Conservation (phyloP, 2,329 filamentous ascomycete genomes). For the Hansfordia pulvinata region DNA sequence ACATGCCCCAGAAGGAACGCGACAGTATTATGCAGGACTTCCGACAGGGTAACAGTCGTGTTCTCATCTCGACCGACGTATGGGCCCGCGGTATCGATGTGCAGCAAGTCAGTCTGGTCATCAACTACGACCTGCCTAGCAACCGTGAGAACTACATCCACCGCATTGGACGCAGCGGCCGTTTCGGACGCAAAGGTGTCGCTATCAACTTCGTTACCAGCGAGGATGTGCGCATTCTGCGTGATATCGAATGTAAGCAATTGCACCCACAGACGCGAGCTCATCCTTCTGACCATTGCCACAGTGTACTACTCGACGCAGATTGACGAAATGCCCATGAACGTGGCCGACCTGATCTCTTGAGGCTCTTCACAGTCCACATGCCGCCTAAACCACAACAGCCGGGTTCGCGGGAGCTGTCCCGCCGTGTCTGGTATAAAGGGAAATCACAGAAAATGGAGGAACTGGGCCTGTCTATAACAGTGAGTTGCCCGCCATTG, state of each 20-base stretch:
- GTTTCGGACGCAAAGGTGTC: slow-evolving; percentile 95
- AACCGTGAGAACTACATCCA: slow-evolving; percentile 99
- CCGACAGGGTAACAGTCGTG: slow-evolving; percentile 87
- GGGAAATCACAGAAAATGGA: slow-evolving; percentile 6
- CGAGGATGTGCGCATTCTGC: slow-evolving; percentile 91
- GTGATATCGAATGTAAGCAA: slow-evolving; percentile 80
- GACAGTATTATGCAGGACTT: slow-evolving; percentile 99
- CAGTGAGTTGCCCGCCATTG: slow-evolving; percentile 9
- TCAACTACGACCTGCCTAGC: slow-evolving; percentile 96
- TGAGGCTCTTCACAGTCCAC: slow-evolving; percentile 16
- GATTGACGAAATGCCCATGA: slow-evolving; percentile 99
- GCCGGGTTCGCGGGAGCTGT: background rate
- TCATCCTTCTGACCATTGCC: slow-evolving; percentile 3
- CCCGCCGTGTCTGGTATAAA: slow-evolving; percentile 1
- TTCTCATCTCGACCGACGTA: slow-evolving; percentile 93
- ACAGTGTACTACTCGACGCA: slow-evolving; percentile 88
- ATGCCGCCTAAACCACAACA: slow-evolving; percentile 1
- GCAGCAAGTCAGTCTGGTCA: slow-evolving; percentile 93
- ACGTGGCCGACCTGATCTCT: slow-evolving; percentile 53
- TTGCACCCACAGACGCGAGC: background rate
- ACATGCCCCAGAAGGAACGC: slow-evolving; percentile 97
- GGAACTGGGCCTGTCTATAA: slow-evolving; percentile 17
- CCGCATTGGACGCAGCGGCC: slow-evolving; percentile 86
- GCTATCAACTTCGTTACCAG: slow-evolving; percentile 99
- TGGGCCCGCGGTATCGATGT: slow-evolving; percentile 98